A percentile compares a stretch with the other conserved stretches of the same genome.
These are phyloP conservation scores for Diplodia seriata DNA, from an alignment of 2,329 filamentous ascomycete species.

Conservation along the genomic window DNA sequence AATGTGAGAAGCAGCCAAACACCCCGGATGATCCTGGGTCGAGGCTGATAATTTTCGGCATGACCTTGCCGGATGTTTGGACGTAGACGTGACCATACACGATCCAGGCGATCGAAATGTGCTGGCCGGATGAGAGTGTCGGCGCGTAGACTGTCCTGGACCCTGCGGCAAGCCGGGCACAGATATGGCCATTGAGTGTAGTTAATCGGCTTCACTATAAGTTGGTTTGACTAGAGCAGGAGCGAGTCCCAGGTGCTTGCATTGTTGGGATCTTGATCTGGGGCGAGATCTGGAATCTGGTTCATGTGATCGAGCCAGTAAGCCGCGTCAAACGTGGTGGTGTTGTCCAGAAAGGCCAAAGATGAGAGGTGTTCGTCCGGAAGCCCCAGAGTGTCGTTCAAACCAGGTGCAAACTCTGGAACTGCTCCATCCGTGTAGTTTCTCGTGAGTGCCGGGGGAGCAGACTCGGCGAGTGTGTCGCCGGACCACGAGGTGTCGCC, in stretches of 20 bases:
- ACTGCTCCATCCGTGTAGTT: neutral
- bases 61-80: neutral
- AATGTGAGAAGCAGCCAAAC: neutral
- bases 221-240: neutral
- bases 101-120: neutral
- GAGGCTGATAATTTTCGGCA: neutral
- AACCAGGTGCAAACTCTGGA: neutral
- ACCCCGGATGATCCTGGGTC: neutral
- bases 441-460: neutral
- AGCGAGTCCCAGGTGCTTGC: conserved; percentile 7
- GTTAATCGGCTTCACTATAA: neutral
- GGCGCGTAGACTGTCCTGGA: neutral
- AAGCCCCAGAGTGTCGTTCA: neutral
- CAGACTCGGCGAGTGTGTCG: neutral
- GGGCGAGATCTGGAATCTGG: conserved; percentile 11
- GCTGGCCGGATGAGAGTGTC: neutral
- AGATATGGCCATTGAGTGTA: neutral
- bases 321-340: conserved; percentile 1
- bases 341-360: conserved; percentile 3
- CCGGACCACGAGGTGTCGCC: neutral
- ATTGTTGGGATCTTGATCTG: conserved; percentile 7
- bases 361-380: conserved; percentile 3
- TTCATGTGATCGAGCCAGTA: conserved; percentile 14
- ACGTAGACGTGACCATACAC: neutral
- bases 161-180: neutral